Evolutionary conservation across 306 rosid species (phyloP), one percentile per base, ranked within the genome.

Genomic region (Prunus kanzakura): DNA sequence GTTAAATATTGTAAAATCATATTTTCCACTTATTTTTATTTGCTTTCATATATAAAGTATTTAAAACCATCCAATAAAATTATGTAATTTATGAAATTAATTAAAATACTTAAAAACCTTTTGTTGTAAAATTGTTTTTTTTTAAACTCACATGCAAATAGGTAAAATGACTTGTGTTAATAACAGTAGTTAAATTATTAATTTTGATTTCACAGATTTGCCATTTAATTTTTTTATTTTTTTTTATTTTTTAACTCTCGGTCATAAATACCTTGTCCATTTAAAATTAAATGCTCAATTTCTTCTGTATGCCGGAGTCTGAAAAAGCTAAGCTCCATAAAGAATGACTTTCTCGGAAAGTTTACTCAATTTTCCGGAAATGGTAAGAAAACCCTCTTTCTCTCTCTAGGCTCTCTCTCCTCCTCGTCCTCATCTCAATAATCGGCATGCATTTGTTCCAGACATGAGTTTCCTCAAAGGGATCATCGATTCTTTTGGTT

Each of bases 381-480:
- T 41, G 73, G 76, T 68, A 67, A 67, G 56, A 71, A 58, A 11
- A 1, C 10, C 67, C 20, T 3, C 41, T 15, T 13, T 20, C 63
- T 61, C 50, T 78, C 67, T 51, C 49, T 32, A n/a, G 27, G 7
- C 19, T 65, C 38, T 38, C 49, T 41, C 27, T 72, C 64, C 52
- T 49, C 25, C n/a, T 64, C 52, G 4, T 74, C 72, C 19, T 13
- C 11, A 50, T 55, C 65, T 41, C 46, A 30, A 50, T 50, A 63
- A 38, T 9, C 51, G 46, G 65, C 68, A 47, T 71, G 27, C 38
- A 13, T 64, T 15, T 8, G 70, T 50, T 13, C 23, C 69, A 84
- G 84, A 32, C 76, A 89, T 89, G 98, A 86, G 87, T 69, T 92
- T 95, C 78, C 69, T 89, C 19, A 89, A 85, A 75, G 97, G 85